Percentiles rank a stretch among this genome's conserved stretches.
Conservation (phyloP, 345 rosid genomes). For the Salix purpurea region DNA sequence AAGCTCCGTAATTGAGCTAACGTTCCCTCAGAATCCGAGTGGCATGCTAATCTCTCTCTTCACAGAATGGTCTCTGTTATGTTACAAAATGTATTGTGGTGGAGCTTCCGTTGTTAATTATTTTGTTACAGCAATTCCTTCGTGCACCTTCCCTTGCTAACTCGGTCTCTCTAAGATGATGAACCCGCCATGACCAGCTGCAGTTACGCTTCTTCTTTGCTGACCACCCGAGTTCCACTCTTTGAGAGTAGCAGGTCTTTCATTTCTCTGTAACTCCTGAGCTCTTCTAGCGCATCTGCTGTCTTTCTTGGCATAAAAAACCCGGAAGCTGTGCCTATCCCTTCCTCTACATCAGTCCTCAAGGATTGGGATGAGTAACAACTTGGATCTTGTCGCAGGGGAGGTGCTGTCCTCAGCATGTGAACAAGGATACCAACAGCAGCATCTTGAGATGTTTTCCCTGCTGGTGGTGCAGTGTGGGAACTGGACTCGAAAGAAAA, state of each 20-base stretch:
- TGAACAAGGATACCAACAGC: constrained; percentile 87
- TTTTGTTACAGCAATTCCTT: not conserved
- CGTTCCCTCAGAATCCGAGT: too few species aligned
- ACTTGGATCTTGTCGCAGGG: constrained; percentile 69
- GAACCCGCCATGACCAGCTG: not conserved
- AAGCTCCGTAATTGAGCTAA: too few species aligned
- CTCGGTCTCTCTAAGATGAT: not conserved
- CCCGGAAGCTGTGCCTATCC: constrained; percentile 56
- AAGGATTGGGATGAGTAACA: constrained; percentile 49
- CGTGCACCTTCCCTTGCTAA: not conserved
- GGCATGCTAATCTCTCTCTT: not conserved
- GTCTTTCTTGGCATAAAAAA: constrained; percentile 64
- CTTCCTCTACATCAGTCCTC: constrained; percentile 46
- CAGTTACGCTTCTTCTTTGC: constrained; percentile 29
- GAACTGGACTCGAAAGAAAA: constrained; percentile 24
- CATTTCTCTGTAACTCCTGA: constrained; percentile 69
- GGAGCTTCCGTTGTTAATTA: not conserved
- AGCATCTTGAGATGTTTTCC: constrained; percentile 71
- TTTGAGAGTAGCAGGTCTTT: constrained; percentile 72
- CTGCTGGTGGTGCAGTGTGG: constrained; percentile 37
- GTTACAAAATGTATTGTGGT: not conserved
- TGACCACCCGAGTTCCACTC: constrained; percentile 52
- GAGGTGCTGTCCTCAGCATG: constrained; percentile 75
- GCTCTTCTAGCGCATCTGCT: constrained; percentile 80
- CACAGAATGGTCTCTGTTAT: not conserved